phyloP scores from a whole-genome alignment of 1,284 basidiomycete genomes.

The Ustanciosporium gigantosporum region DNA sequence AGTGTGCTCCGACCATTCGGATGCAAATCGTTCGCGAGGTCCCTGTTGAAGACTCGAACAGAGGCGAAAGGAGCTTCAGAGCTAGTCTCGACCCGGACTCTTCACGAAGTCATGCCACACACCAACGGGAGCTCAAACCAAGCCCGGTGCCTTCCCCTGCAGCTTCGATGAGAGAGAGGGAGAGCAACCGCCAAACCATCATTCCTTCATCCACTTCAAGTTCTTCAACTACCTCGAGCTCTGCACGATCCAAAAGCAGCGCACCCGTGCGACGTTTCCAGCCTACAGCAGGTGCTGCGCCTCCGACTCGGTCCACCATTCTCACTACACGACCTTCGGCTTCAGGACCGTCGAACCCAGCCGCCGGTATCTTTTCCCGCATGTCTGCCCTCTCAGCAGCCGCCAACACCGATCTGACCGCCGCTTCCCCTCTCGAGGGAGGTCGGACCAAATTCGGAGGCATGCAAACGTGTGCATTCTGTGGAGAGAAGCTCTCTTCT shows the following conservation, averaged over 20 bases:
- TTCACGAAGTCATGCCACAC: conserved; percentile 23
- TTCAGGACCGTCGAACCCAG: conserved; percentile 11
- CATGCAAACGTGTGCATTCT: conserved; percentile 39
- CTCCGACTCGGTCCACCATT: conserved; percentile 33
- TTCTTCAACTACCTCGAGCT: too few species aligned
- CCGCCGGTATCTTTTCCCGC: conserved; percentile 36
- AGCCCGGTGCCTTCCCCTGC: conserved; percentile 16
- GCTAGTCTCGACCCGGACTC: background rate
- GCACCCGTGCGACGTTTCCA: conserved; percentile 18
- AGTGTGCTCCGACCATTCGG: conserved; percentile 12
- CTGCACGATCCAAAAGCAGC: background rate
- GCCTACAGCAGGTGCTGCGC: conserved; percentile 38
- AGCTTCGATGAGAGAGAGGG: conserved; percentile 4
- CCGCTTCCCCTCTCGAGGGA: background rate
- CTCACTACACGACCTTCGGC: background rate
- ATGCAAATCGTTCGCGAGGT: conserved; percentile 3
- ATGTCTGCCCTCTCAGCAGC: conserved; percentile 6
- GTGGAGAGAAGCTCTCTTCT: conserved; percentile 27
- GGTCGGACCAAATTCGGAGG: conserved; percentile 19
- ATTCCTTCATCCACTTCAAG: too few species aligned
- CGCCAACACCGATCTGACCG: background rate
- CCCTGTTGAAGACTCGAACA: background rate
- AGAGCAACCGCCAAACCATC: too few species aligned
- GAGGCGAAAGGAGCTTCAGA: background rate
- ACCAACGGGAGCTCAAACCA: conserved; percentile 30